Conservation (phyloP, 2,329 filamentous ascomycete genomes). For the Claviceps citrina region DNA sequence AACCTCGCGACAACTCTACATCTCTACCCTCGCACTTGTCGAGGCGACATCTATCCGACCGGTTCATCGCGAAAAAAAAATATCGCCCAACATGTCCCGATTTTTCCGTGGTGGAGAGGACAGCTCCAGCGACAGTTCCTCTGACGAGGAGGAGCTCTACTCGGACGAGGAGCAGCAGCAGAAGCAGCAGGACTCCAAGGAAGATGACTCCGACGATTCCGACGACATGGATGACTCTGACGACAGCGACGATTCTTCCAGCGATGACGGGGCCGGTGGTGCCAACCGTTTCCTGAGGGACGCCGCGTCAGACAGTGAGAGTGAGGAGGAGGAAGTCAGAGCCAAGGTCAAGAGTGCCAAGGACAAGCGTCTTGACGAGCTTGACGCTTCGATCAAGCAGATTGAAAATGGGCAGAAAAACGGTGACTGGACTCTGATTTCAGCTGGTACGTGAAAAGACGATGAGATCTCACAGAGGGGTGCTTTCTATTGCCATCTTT, state of each 20-base stretch:
- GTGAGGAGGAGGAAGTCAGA: conserved; percentile 73
- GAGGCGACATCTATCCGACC: conserved; percentile 3
- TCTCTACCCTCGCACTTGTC: conserved; percentile 8
- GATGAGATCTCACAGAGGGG: background rate
- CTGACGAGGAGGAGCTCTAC: conserved; percentile 93
- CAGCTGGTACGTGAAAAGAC: conserved; percentile 48
- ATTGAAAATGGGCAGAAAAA: conserved; percentile 98
- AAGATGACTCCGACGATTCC: conserved; percentile 21
- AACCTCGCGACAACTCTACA: conserved; percentile 13
- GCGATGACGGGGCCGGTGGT: conserved; percentile 54
- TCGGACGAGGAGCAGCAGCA: conserved; percentile 27
- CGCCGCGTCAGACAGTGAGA: conserved; percentile 57
- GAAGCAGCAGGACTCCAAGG: conserved; percentile 23
- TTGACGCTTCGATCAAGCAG: conserved; percentile 73
- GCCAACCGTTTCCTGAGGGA: conserved; percentile 72
- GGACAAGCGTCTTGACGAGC: conserved; percentile 89
- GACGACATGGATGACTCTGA: conserved; percentile 32
- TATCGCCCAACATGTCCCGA: conserved; percentile 61
- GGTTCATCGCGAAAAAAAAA: conserved; percentile 7
- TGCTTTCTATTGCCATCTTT: background rate
- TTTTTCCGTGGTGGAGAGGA: conserved; percentile 88
- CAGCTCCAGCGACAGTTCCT: conserved; percentile 90
- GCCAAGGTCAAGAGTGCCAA: conserved; percentile 93
- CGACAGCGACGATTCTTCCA: conserved; percentile 40
- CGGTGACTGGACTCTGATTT: conserved; percentile 89